Evolutionary conservation across 148 eudicot genomes (phyloP).

Genomic region (Silene latifolia): DNA sequence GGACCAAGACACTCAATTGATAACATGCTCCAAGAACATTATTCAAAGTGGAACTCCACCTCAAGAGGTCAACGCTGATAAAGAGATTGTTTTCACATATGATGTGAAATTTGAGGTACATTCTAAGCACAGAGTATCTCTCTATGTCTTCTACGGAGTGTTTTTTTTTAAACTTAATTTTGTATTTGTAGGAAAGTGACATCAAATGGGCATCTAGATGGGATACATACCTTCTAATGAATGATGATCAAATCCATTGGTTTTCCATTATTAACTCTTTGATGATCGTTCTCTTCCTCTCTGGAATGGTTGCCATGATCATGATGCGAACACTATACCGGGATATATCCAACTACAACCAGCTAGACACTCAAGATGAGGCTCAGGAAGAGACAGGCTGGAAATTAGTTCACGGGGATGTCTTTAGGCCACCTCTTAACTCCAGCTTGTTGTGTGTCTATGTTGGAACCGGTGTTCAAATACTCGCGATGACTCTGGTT

Average conservation of each 20-base stretch:
- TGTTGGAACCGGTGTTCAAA: slow-evolving; percentile 53
- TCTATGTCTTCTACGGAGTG: not conserved
- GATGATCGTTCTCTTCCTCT: slow-evolving; percentile 49
- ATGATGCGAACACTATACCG: slow-evolving; percentile 58
- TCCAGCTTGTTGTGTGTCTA: slow-evolving; percentile 46
- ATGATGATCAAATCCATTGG: slow-evolving; percentile 59
- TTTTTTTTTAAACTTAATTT: slow-evolving; percentile 19
- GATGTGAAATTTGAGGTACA: slow-evolving; percentile 58
- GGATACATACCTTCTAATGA: slow-evolving; percentile 53
- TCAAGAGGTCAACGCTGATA: slow-evolving; percentile 48
- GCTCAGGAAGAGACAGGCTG: slow-evolving; percentile 57
- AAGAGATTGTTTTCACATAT: slow-evolving; percentile 51
- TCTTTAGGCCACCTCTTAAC: slow-evolving; percentile 42
- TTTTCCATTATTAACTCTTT: slow-evolving; percentile 51
- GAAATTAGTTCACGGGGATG: slow-evolving; percentile 56
- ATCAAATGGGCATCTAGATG: slow-evolving; percentile 59
- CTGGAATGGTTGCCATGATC: slow-evolving; percentile 59
- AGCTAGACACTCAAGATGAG: slow-evolving; percentile 51
- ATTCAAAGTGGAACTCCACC: slow-evolving; percentile 46
- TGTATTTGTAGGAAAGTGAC: slow-evolving; percentile 35
- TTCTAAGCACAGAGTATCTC: not conserved
- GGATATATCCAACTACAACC: slow-evolving; percentile 52
- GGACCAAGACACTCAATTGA: slow-evolving; percentile 44
- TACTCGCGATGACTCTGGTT: slow-evolving; percentile 45
- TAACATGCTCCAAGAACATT: slow-evolving; percentile 46